Conservation (phyloP, 176 grass and related monocot genomes). For the Luzula sylvatica region DNA sequence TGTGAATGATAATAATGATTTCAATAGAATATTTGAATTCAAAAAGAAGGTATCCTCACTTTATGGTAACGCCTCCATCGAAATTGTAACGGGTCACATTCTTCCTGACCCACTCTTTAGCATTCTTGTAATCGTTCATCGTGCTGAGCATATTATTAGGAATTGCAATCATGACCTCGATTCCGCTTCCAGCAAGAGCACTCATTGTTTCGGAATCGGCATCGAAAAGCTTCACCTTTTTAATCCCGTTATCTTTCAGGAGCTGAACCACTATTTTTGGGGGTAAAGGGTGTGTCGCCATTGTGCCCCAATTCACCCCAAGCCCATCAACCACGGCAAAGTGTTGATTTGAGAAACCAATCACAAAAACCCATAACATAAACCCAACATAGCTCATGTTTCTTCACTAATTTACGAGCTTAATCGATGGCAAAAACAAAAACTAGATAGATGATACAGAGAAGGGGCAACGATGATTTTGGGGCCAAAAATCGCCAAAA, state of each 20-base stretch:
- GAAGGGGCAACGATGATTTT: too few species aligned
- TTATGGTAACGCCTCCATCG: slow-evolving; percentile 65
- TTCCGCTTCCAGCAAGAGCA: slow-evolving; percentile 52
- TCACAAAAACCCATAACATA: slow-evolving; percentile 4
- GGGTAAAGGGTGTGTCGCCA: slow-evolving; percentile 50
- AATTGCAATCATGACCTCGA: slow-evolving; percentile 85
- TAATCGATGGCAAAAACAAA: neutral
- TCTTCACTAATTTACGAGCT: neutral
- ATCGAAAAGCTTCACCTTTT: slow-evolving; percentile 90
- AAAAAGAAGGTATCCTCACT: slow-evolving; percentile 31
- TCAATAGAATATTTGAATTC: too few species aligned
- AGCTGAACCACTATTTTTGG: slow-evolving; percentile 58
- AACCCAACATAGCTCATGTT: slow-evolving; percentile 7
- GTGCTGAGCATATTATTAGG: slow-evolving; percentile 59
- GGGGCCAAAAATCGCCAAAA: too few species aligned
- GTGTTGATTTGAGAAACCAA: slow-evolving; percentile 6
- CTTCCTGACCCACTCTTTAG: slow-evolving; percentile 52
- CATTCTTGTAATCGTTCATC: slow-evolving; percentile 31
- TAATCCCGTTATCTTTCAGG: slow-evolving; percentile 62
- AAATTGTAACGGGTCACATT: slow-evolving; percentile 62
- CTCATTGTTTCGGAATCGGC: slow-evolving; percentile 44
- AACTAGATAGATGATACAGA: too few species aligned
- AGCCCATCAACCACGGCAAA: slow-evolving; percentile 28
- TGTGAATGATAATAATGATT: too few species aligned
- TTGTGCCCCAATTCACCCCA: slow-evolving; percentile 86